Conservation (phyloP, 1,284 basidiomycete species). For the Tylopilus sp. region DNA sequence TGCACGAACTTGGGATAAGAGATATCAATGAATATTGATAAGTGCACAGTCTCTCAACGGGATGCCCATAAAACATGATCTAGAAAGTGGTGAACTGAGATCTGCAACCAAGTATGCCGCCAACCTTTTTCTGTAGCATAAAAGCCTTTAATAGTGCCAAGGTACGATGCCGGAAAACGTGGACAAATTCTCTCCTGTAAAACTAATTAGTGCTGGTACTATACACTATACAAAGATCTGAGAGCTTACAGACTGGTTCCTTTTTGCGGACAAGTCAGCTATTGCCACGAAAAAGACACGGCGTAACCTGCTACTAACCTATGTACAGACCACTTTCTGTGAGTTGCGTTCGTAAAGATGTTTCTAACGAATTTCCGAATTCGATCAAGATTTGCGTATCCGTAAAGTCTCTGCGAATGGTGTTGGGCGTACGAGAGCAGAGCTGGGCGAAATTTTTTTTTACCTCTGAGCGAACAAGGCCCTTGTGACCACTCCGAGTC, state of each 20-base stretch:
- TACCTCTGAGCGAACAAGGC: conserved; percentile 82
- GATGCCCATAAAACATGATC: conserved; percentile 97
- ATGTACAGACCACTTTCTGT: conserved; percentile 83
- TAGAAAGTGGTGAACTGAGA: conserved; percentile 32
- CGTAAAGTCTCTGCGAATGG: conserved; percentile 64
- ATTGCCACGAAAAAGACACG: neutral
- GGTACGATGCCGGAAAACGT: conserved; percentile 90
- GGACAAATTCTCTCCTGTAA: conserved; percentile 78
- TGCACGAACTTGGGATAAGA: conserved; percentile 63
- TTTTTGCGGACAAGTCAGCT: conserved; percentile 31
- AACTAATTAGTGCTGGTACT: neutral
- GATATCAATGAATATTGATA: conserved; percentile 95
- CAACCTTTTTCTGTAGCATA: conserved; percentile 84
- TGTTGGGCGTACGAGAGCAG: neutral
- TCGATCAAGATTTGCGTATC: conserved; percentile 80
- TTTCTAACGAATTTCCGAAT: conserved; percentile 72
- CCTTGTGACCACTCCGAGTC: conserved; percentile 91
- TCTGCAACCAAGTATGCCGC: conserved; percentile 9
- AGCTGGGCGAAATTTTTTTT: neutral
- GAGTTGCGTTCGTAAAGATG: conserved; percentile 60
- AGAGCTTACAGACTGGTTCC: conserved; percentile 74
- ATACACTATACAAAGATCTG: neutral
- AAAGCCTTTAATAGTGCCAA: conserved; percentile 93
- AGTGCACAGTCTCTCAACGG: conserved; percentile 93
- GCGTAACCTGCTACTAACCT: conserved; percentile 46